These are phyloP conservation scores for Raphanus raphanistrum DNA, from an alignment of 345 rosid genomes.

Conservation along the genomic window DNA sequence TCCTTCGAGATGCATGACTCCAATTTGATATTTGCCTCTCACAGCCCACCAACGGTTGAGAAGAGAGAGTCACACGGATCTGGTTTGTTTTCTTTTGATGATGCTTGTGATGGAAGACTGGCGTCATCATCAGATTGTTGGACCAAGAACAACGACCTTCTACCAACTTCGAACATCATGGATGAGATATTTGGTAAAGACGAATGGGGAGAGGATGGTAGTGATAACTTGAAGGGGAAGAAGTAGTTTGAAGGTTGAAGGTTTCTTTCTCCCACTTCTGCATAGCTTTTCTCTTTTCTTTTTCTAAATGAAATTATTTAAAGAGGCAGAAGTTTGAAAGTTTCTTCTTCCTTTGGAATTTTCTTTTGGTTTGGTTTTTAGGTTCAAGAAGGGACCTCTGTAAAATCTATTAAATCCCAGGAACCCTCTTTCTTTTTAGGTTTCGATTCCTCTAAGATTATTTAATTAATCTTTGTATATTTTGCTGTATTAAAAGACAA, in stretches of 20 bases:
- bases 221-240: constrained; percentile 26
- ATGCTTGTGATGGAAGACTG: constrained; percentile 34
- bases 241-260: neutral
- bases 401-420: constrained; percentile 14
- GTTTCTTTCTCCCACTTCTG: neutral
- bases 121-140: constrained; percentile 38
- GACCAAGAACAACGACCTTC: constrained; percentile 51
- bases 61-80: constrained; percentile 4
- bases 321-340: constrained; percentile 21
- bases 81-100: constrained; percentile 44
- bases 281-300: neutral
- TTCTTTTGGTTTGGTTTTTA: neutral
- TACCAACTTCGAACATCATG: constrained; percentile 67
- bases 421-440: neutral
- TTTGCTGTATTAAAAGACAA: constrained; percentile 3
- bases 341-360: neutral
- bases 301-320: neutral
- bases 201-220: neutral
- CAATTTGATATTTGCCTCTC: constrained; percentile 31
- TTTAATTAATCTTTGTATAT: constrained; percentile 25
- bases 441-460: constrained; percentile 6
- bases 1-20: constrained; percentile 56
- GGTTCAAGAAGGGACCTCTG: constrained; percentile 21
- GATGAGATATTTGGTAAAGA: constrained; percentile 64
- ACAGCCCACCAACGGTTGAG: neutral